Base-by-base conservation (phyloP, 2,329 filamentous ascomycete species). In the Xylogone sp. region DNA sequence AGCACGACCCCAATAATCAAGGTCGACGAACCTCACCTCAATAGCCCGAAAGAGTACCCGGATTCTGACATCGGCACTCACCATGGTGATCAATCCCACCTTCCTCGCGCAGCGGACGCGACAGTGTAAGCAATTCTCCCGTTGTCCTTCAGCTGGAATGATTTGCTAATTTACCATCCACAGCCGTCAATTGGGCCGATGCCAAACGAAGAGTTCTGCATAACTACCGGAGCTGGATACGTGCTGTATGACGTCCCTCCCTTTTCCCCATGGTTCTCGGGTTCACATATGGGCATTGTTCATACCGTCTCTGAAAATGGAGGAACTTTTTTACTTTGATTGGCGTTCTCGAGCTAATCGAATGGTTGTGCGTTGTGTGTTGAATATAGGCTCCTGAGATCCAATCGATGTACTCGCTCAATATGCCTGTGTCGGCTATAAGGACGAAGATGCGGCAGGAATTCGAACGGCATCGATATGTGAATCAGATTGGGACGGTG, bases 401-500 rank as follows among this genome's bases (percentile, higher is more conserved):
- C 68, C 94, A 97, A 73, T 88, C 84, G 56, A 96, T 97, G 90
- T 99, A 99, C 83, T 88, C 88, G 56, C 78, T 99, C 66, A 90
- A 89, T 69, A 83, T 96, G 67, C 91, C 93, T 49, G 85, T 97
- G 49, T 88, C 93, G 42, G 79, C 82, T 57, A 86, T 99, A 68
- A 88, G 94, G 63, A 95, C 93, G 53, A 93, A 95, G 75, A 88
- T 97, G 70, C 84, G 94, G 69, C 88, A 97, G 75, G 92, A 99
- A 70, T 99, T 97, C 69, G 94, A 99, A 79, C 83, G 90, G 68
- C 87, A 97, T 76, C 82, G 94, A 78, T 97, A 88, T 69, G 91
- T 96, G 61, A 89, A 88, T 71, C 91, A 97, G 75, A 75, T 97
- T 50, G 81, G 81, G 48, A 88, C 93, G 24, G 87, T 97, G 48